Base-by-base conservation (phyloP, 169 alveolate genomes). In the Pseudocohnilembus persalinus region DNA sequence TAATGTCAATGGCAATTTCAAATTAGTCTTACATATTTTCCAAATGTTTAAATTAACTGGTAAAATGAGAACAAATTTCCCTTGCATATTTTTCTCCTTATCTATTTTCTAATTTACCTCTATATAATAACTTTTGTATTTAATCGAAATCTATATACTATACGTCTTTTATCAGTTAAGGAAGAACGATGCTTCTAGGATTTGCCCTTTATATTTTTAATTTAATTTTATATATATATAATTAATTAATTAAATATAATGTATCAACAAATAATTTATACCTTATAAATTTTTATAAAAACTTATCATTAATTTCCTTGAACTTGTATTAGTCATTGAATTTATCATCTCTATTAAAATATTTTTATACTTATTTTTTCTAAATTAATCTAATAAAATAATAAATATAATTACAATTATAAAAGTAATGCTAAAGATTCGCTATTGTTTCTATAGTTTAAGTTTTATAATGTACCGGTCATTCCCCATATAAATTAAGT, bases 401-500 rank as follows among this genome's bases (percentile, higher is more conserved):
- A 49, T 49, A 49, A 11, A 49, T 49, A 11, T 49, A 49, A 11
- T 49, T 68, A 11, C 33, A 77, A n/a, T 26, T 77, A 31, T 24
- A 77, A 77, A 31, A 77, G 72, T 27, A 32, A 32, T 0, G 29
- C 82, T 68, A 77, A 33, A 31, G 82, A 72, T 24, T 28, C 34
- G 0, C 73, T 33, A 29, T 77, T 68, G 63, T 77, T 33, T 27
- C 74, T 33, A 29, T 33, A 77, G 33, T 77, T 77, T 6, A 77
- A 31, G 27, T 77, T 77, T 33, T 33, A 64, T 0, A 68, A 31
- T 20, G 82, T 77, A 15, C 82, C 82, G 26, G 82, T 77, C 29
- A 77, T 31, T 26, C 82, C 82, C 82, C 82, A 77, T 27, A 33
- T 32, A 34, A 20, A 77, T 77, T 68, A 33, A 27, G 74, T 77